Evolutionary conservation across 345 rosid species (phyloP).

Genomic region (Citropsis articulata): DNA sequence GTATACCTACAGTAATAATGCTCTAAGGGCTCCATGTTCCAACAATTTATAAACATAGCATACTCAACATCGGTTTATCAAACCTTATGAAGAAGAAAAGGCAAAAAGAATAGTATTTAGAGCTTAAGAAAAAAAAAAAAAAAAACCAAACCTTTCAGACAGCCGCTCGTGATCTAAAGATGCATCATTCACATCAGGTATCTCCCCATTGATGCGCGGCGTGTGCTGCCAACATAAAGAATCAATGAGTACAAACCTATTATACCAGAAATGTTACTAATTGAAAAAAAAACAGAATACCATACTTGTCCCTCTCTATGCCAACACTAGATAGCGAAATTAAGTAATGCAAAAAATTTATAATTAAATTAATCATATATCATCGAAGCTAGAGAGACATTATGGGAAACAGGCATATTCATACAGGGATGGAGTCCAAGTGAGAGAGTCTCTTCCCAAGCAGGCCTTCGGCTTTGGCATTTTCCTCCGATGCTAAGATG

Average conservation of each 20-base stretch:
- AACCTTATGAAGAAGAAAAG: not conserved
- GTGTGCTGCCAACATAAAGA: slow-evolving; percentile 67
- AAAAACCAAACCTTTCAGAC: slow-evolving; percentile 68
- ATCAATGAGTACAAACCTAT: slow-evolving; percentile 1
- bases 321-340: not conserved
- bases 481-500: slow-evolving; percentile 67
- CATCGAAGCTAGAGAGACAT: not conserved
- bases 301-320: not conserved
- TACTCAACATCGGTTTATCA: not conserved
- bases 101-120: slow-evolving; percentile 6
- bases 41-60: not conserved
- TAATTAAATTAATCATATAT: not conserved
- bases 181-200: slow-evolving; percentile 86
- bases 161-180: slow-evolving; percentile 82
- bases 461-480: slow-evolving; percentile 34
- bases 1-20: not conserved
- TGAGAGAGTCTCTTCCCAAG: slow-evolving; percentile 89
- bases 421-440: slow-evolving; percentile 86
- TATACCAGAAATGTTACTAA: not conserved
- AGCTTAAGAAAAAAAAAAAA: slow-evolving; percentile 22
- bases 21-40: not conserved
- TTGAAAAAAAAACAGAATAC: not conserved
- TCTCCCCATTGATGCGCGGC: slow-evolving; percentile 74
- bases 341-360: not conserved
- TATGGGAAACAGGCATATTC: not conserved